Evolutionary conservation across 192 early-diverging fungal genomes (phyloP).

Genomic region (Pilobolus umbonatus): DNA sequence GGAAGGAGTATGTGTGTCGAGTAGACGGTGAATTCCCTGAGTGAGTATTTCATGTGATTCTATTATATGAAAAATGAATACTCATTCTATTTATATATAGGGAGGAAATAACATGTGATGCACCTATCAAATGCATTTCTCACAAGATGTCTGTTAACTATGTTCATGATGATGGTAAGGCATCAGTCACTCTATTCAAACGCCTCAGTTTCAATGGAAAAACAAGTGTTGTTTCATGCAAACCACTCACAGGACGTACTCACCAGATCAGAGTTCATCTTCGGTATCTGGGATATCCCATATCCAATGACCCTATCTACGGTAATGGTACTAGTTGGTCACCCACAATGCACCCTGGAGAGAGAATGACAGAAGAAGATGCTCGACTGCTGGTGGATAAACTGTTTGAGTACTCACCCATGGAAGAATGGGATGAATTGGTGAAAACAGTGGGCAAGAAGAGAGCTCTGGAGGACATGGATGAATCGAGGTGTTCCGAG

Average conservation of each 20-base stretch:
- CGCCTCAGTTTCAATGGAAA: conserved; percentile 55
- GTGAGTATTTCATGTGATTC: conserved; percentile 31
- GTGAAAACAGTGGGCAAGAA: background rate
- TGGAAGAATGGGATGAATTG: background rate
- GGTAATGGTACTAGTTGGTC: conserved; percentile 41
- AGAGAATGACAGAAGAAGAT: conserved; percentile 21
- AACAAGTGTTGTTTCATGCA: conserved; percentile 73
- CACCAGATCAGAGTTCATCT: conserved; percentile 98
- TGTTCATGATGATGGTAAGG: conserved; percentile 80
- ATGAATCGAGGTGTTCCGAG: conserved; percentile 38
- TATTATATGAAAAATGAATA: background rate
- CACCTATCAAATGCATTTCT: conserved; percentile 81
- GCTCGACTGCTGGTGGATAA: conserved; percentile 10
- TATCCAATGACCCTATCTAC: conserved; percentile 95
- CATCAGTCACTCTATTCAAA: conserved; percentile 75
- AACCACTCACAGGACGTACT: conserved; percentile 87
- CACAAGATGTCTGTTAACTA: conserved; percentile 87
- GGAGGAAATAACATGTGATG: conserved; percentile 55
- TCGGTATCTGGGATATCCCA: conserved; percentile 87
- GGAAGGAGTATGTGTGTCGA: conserved; percentile 85
- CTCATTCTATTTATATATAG: conserved; percentile 29
- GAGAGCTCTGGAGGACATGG: conserved; percentile 1
- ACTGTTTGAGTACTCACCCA: conserved; percentile 21
- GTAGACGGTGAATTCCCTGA: conserved; percentile 86
- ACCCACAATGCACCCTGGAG: conserved; percentile 8